Evolutionary conservation across 2,329 filamentous ascomycete genomes (phyloP), one percentile per base, ranked within the genome.

Genomic region (Alternaria gaisen): DNA sequence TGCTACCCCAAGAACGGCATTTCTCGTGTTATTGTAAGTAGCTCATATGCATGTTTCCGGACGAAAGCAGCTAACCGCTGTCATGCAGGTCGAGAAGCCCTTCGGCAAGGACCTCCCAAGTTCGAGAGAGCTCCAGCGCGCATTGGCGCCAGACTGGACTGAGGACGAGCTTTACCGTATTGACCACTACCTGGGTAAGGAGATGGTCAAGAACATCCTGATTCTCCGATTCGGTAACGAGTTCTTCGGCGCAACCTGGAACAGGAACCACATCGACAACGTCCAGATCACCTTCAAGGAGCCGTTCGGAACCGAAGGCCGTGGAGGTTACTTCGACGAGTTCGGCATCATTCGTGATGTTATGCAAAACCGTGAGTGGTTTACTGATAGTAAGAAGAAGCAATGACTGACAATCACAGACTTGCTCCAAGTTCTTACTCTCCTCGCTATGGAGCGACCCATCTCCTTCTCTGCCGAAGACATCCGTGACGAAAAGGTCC

Each of bases 161-260:
- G 96, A 99, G 82, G 94, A 98, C 55, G 95, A 99, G 83, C 90
- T 99, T 70, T 99, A 96, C 89, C 93, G 95, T 77, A 99, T 99
- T 76, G 95, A 99, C 80, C 95, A 99, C 84, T 99, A 99, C 82
- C 88, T 99, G 48, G 96, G 96, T 75, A 99, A 99, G 87, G 95
- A 99, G 83, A 99, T 99, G 95, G 95, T 99, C 75, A 99, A 99
- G 89, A 99, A 99, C 83, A 96, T 99, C 71, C 87, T 99, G 69
- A 97, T 99, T 72, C 88, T 99, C 70, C 89, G 96, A 78, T 99
- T 99, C 79, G 96, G 95, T 73, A 99, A 99, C 85, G 94, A 97
- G 71, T 99, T 99, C 87, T 92, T 99, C 73, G 94, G 94, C 69
- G 94, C 95, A 43, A 99, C 94, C 61, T 99, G 95, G 95, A 99